phyloP scores from a whole-genome alignment of 108 stramenopile species.

The Skeletonema marinoi region DNA sequence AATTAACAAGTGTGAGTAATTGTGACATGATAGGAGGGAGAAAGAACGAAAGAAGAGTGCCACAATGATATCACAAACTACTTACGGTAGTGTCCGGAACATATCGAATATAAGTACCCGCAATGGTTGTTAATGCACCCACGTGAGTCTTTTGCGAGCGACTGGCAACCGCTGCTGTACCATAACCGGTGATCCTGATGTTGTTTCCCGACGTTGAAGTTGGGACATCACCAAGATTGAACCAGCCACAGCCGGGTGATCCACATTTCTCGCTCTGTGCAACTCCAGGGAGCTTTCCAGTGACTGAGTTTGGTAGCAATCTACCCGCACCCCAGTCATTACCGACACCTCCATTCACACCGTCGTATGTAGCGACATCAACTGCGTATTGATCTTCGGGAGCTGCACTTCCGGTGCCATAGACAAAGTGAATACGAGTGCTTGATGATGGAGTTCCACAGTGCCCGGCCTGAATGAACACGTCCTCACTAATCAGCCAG shows the following conservation, averaged over 20 bases:
- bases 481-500: slow-evolving; percentile 5
- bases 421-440: slow-evolving; percentile 1
- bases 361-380: not conserved
- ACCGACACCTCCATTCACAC: not conserved
- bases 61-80: too few relatives aligned
- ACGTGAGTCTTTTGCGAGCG: not conserved
- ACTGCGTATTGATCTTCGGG: slow-evolving; percentile 11
- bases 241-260: slow-evolving; percentile 11
- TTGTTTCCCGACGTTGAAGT: not conserved
- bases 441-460: not conserved
- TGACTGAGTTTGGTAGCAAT: not conserved
- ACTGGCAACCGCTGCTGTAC: not conserved
- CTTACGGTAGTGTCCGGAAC: not conserved
- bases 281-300: slow-evolving; percentile 8
- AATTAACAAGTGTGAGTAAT: too few relatives aligned
- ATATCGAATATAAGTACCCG: not conserved
- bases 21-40: not conserved
- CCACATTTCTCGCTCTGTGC: slow-evolving; percentile 11
- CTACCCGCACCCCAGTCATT: slow-evolving; percentile 5
- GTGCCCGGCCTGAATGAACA: slow-evolving; percentile 6
- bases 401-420: not conserved
- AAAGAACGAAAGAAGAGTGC: not conserved
- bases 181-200: slow-evolving; percentile 19
- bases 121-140: not conserved
- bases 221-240: slow-evolving; percentile 2